Conservation (phyloP, 148 eudicot genomes). For the Rhododendron simsii region DNA sequence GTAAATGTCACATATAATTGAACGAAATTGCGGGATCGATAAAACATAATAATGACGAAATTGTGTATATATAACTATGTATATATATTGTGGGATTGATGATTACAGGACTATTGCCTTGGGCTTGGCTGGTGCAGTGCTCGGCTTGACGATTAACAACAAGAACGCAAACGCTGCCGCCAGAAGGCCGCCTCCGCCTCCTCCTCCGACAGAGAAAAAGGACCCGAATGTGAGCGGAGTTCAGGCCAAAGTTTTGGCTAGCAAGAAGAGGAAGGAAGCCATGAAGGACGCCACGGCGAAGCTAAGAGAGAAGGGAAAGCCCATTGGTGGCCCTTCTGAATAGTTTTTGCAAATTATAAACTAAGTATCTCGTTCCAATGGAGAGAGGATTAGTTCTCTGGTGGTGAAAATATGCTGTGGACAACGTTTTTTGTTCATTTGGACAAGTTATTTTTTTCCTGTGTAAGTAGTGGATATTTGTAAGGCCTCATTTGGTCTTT, state of each 20-base stretch:
- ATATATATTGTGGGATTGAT: not conserved
- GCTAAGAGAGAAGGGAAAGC: conserved; percentile 61
- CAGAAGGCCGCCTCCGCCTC: conserved; percentile 58
- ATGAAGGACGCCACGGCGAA: conserved; percentile 65
- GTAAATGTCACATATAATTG: not conserved
- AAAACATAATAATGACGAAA: not conserved
- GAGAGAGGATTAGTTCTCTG: not conserved
- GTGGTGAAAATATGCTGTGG: not conserved
- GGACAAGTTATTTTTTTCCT: not conserved
- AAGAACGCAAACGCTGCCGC: conserved; percentile 48
- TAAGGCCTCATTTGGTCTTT: not conserved
- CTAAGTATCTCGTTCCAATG: not conserved
- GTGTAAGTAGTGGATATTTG: not conserved
- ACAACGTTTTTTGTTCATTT: not conserved
- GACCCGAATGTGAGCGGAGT: conserved; percentile 68
- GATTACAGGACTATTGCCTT: conserved; percentile 38
- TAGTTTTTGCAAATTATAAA: conserved; percentile 7
- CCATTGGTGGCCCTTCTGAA: conserved; percentile 19
- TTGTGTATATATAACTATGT: too few species aligned
- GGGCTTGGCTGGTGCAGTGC: conserved; percentile 38
- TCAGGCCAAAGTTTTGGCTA: conserved; percentile 67
- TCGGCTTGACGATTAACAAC: conserved; percentile 31
- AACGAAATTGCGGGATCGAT: not conserved
- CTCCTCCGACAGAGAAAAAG: conserved; percentile 57
- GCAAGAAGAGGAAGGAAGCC: conserved; percentile 86